Percentiles rank a stretch among this genome's conserved stretches.
Evolutionary conservation across 2,329 filamentous ascomycete species (phyloP).

Genomic region (Didymella glomerata): DNA sequence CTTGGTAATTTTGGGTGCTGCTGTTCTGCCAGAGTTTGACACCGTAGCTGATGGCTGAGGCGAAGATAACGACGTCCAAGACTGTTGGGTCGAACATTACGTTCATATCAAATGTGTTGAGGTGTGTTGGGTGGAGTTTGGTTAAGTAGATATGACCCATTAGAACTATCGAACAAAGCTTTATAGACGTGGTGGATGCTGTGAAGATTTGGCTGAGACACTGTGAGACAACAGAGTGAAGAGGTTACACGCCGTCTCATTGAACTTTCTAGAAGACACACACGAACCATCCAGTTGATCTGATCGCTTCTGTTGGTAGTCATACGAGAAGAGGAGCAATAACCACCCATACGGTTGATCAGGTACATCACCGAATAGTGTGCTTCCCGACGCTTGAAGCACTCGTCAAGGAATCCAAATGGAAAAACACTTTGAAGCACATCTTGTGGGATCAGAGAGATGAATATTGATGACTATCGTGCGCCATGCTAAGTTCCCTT

Average conservation of each 20-base stretch:
- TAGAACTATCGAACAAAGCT: no score
- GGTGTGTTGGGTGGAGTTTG: neutral
- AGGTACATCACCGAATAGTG: no score
- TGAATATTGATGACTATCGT: neutral
- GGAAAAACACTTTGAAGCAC: no score
- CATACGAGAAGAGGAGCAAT: no score
- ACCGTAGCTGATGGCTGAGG: neutral
- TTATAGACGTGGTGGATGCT: neutral
- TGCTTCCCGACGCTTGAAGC: no score
- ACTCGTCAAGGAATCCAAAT: no score
- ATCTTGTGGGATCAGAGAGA: no score
- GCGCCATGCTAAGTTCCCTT: neutral
- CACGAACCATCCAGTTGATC: neutral
- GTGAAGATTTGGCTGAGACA: neutral
- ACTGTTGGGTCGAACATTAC: neutral
- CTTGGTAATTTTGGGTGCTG: neutral
- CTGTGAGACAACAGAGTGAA: neutral
- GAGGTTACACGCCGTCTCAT: neutral
- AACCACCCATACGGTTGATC: no score
- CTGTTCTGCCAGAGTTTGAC: neutral
- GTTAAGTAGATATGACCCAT: no score
- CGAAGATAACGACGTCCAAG: neutral
- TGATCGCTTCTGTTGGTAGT: no score
- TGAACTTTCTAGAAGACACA: neutral
- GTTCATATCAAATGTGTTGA: neutral